Evolutionary conservation across 495 filamentous ascomycete species (phyloP), one percentile per base, ranked within the genome.

Genomic region (Wilcoxina mikolae): DNA sequence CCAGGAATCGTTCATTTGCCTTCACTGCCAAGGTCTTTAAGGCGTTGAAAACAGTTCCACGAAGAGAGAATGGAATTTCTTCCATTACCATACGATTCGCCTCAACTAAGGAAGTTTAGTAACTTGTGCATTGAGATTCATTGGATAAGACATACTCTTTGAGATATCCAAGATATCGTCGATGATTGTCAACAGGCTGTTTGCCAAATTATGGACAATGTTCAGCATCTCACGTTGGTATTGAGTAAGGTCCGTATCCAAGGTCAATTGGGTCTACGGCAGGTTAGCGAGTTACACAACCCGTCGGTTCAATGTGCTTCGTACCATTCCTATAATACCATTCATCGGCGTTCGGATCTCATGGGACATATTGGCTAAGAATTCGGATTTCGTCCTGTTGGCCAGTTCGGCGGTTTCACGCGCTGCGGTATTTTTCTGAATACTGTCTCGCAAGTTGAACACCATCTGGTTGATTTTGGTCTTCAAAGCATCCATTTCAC

Each of bases 401-500:
- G 91, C 91, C 64, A 95, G 75, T 68, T 99, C 91, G 57, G 91
- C 91, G 48, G 89, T 87, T 67, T 99, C 91, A 66, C 91, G 84
- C 42, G 91, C 91, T 35, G 85, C 83, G n/a, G 87, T 95, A 68
- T 96, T 99, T 67, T 85, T 80, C 68, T 99, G 88, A 58, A 99
- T 95, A 77, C 85, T 91, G 68, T 96, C 91, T 54, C 90, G 76
- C 56, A 99, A 70, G 65, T 94, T 94, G 68, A 82, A 89, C 48
- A 99, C 87, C 91, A 99, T 99, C 71, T 91, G 85, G 61, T 96
- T 99, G 74, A 99, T 99, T 73, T 96, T 96, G 51, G 87, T 81
- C 71, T 99, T 99, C 65, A 99, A 75, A 62, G 95, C 90, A 71
- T 95, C 93, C 91, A 99, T 96, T 69, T 99, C 91, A 56, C 91